Evolutionary conservation across 257 asterid genomes (phyloP), one percentile per base, ranked within the genome.

Genomic region (Buddleja alternifolia): DNA sequence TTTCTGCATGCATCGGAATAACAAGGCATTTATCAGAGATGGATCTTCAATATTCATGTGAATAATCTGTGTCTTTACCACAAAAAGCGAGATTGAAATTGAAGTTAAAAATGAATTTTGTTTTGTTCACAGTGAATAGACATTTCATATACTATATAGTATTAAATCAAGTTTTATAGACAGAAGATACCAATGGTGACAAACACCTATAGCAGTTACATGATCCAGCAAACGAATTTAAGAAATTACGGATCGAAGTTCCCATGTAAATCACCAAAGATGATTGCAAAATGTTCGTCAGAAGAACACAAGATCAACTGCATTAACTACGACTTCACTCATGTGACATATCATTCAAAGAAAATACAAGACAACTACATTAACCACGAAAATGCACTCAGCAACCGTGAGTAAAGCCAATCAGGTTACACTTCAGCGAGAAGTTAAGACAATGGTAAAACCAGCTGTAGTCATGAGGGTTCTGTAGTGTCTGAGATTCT

Each of bases 1-100:
- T 75, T 87, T 93, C 99, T 93, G 93, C 88, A 69, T 32, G 76
- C 77, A 73, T 69, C 69, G 69, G 69, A 61, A 62, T 16, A 50
- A 69, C 52, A 60, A 19, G 73, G 60, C 40, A 75, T 69, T 57
- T 60, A 64, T 69, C 34, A 78, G 76, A 47, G 50, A 61, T 32
- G 68, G 64, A 36, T 69, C 51, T 25, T 16, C 56, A 8, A 37
- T 52, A 64, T 41, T 59, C 57, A 50, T 45, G 58, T 21, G 44
- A 55, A 78, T 40, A 66, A 67, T 60, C 52, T 39, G 60, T 63
- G 25, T 24, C 66, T 48, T 70, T n/a, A 40, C 51, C 48, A 51
- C 65, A 7, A 57, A 32, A 51, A 4, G 34, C 32, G 20, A 62
- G 48, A 42, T 64, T 59, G 45, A 46, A 15, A 42, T 12, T 32